Base-by-base conservation (phyloP, 2,329 filamentous ascomycete genomes). In the Fusarium albidum region DNA sequence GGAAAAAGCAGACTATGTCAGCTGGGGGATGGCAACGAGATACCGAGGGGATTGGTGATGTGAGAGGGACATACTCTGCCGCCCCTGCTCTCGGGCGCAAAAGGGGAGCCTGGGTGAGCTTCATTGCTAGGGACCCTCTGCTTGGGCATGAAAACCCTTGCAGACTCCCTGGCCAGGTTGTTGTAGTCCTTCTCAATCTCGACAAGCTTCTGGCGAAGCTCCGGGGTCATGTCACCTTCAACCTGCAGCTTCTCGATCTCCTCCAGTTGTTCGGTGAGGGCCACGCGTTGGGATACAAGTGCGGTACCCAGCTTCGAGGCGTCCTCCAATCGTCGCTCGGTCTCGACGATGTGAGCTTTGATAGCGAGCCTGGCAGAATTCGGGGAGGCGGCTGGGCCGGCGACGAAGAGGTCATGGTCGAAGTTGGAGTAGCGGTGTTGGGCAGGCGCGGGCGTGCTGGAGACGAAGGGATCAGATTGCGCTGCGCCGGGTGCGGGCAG, bases 141-240 rank as follows among this genome's bases (percentile, higher is more conserved):
- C 64, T 95, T 95, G 28, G 87, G 90, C 55, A 98, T 77, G 71
- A 97, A 94, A 3, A 91, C 92, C 61, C 94, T 84, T 35, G 94
- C 92, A 40, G 90, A 95, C 71, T 98, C 94, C 58, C 89, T 84
- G 11, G 93, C 92, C 39, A 98, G 88, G 69, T 97, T 93, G 71
- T 96, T 94, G 77, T 96, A 98, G 69, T 99, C 95, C 72, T 86
- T 91, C 73, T 99, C 95, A 54, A 99, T 86, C 59, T 96, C 92
- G 12, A 86, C 82, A 46, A 99, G 82, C 74, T 90, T 92, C 67
- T 89, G 84, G 54, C 90, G 90, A 66, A 99, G 78, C 62, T 96
- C 93, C 4, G 90, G 86, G 0, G 88, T 88, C 44, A 98, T 85
- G 57, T 96, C 90, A 18, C 85, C 85, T 63, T 95, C 90, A 37